Evolutionary conservation across 2,329 filamentous ascomycete species (phyloP), one percentile per base, ranked within the genome.

Genomic region (Domatiomyces catenatus): DNA sequence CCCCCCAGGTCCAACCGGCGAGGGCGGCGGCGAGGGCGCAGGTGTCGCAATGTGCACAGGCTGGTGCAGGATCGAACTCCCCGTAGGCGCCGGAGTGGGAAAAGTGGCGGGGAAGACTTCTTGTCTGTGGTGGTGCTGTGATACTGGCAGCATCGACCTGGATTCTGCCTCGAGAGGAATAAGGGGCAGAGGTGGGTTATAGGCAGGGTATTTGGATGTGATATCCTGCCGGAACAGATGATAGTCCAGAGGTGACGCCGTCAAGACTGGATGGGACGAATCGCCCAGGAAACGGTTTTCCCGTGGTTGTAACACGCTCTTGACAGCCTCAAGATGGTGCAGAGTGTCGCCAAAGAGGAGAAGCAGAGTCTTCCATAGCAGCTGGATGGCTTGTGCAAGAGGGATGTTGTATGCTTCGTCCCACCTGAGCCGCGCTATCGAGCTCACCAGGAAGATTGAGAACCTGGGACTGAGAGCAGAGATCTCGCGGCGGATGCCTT

Each of bases 41-140:
- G 92, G 92, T 1, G 92, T 98, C n/a, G 92, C 92, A 59, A 98
- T 98, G 65, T 98, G 92, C 5, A 98, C 90, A 5, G 92, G 87
- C 62, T 96, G 90, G 63, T 96, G 81, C 22, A 98, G 75, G 61
- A 98, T 96, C 0, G 89, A 95, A 32, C 67, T 66, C 50, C 68
- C 71, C 6, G 64, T 64, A 12, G 64, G 59, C 20, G 68, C 53
- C 8, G 67, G 66, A 17, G 65, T 69, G n/a, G 63, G 66, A 48
- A 62, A 67, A 10, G 68, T 64, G n/a, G 66, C 69, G 6, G 74
- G 69, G 5, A 76, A 75, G 32, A 84, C 71, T 55, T 75, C 79
- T 51, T 73, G 72, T 54, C 80, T 74, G 39, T 75, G 79, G 1
- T 81, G 76, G 54, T 90, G 81, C 58, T 86, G 86, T 36, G 84